Evolutionary conservation across 164 flowering plant species (phyloP), one percentile per base, ranked within the genome.

Genomic region (Magnolia sinica): DNA sequence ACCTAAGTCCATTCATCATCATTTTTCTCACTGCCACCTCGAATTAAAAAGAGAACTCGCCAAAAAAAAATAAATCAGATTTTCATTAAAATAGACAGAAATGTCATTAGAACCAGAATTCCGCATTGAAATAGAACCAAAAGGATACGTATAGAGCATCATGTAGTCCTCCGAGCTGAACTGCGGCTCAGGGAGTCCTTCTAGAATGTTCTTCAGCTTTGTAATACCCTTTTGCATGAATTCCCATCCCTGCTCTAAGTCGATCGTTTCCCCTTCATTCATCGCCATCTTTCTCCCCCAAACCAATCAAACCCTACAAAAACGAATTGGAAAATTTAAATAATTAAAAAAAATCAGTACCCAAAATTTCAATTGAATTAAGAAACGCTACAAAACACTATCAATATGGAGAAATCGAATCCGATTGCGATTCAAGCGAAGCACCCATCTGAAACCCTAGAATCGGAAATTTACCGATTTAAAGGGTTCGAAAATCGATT

Each of bases 121-220:
- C 45, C 45, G 45, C 45, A 37, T 37, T 37, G 45, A 37, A 37
- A 37, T 37, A 37, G 45, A 37, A 3, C 45, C 45, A 37, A 49
- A 76, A 49, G 81, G 83, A 81, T 90, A 95, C 98, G 97, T 91
- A 80, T 95, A 95, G 4, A 91, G 92, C 92, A 87, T 85, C 91
- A 93, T 91, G 81, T 91, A 91, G 45, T 91, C 96, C 78, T 91
- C 97, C 0, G 95, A 86, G 81, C 87, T 87, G 78, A 93, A 93
- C 67, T 84, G 93, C 0, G 87, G 82, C 83, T 89, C 97, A 0
- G 92, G 88, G 6, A 74, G 31, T 13, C 91, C 91, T 79, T 92
- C 98, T 27, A 95, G 85, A 73, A 95, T 93, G 76, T 82, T 90
- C 86, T 88, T 90, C 81, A 95, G 76, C 84, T 91, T 95, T n/a